These are phyloP conservation scores for Penicillium canescens DNA, from an alignment of 495 filamentous ascomycete species.

Conservation along the genomic window DNA sequence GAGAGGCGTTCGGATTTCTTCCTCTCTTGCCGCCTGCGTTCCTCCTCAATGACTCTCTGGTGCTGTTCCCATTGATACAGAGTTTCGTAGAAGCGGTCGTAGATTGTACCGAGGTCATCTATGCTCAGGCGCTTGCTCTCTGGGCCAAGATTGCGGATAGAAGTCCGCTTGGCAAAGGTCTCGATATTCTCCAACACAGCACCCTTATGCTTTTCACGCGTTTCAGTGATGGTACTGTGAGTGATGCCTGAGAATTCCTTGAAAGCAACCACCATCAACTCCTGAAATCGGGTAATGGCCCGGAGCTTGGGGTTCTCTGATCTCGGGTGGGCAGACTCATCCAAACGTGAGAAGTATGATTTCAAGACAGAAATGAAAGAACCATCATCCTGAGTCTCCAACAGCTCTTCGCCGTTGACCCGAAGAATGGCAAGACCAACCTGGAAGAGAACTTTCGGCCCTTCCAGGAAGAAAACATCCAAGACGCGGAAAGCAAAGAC, in stretches of 20 bases:
- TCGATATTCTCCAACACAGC: slow-evolving; percentile 92
- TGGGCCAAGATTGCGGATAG: slow-evolving; percentile 91
- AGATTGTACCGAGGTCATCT: slow-evolving; percentile 83
- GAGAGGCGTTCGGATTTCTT: slow-evolving; percentile 54
- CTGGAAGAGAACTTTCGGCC: slow-evolving; percentile 96
- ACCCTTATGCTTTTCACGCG: slow-evolving; percentile 89
- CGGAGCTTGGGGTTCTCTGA: slow-evolving; percentile 91
- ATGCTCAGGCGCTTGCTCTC: slow-evolving; percentile 86
- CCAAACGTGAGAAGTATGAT: slow-evolving; percentile 86
- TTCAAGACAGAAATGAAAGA: slow-evolving; percentile 96
- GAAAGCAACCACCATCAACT: slow-evolving; percentile 97
- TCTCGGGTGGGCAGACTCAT: slow-evolving; percentile 93
- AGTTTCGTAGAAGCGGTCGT: slow-evolving; percentile 89
- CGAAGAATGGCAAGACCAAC: slow-evolving; percentile 92
- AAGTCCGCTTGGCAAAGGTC: slow-evolving; percentile 94
- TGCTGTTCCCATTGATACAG: slow-evolving; percentile 89
- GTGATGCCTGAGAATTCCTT: slow-evolving; percentile 97
- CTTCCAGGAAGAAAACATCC: slow-evolving; percentile 97
- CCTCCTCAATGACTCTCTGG: slow-evolving; percentile 71
- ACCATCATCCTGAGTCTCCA: slow-evolving; percentile 95
- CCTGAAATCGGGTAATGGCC: slow-evolving; percentile 93
- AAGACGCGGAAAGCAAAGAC: slow-evolving; percentile 95
- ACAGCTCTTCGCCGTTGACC: slow-evolving; percentile 95
- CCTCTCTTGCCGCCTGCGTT: slow-evolving; percentile 59
- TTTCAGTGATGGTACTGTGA: slow-evolving; percentile 84